Evolutionary conservation across 1,284 basidiomycete genomes (phyloP).

Genomic region (Ceratobasidium sp.): DNA sequence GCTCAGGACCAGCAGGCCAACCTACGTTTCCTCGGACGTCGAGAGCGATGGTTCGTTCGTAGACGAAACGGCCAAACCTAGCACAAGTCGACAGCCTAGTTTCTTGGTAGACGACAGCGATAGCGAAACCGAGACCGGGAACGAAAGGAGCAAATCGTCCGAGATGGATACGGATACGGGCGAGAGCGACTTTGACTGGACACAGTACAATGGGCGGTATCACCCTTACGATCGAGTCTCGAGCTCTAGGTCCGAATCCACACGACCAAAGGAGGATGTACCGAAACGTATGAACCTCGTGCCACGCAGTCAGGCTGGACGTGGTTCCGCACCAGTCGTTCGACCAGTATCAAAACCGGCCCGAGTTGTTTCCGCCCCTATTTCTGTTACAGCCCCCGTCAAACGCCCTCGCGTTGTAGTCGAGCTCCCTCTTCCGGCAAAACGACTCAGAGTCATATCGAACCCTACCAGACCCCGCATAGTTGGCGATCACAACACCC

Average conservation of each 20-base stretch:
- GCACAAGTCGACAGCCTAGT: not conserved
- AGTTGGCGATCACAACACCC: not conserved
- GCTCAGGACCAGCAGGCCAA: not conserved
- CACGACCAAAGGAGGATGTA: not conserved
- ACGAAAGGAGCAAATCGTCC: not conserved
- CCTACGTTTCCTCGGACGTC: conserved; percentile 12
- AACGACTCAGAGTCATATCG: not conserved
- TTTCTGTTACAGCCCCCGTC: not conserved
- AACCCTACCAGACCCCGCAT: not conserved
- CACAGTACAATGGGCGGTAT: conserved; percentile 33
- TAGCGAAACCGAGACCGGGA: not conserved
- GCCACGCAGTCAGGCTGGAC: not conserved
- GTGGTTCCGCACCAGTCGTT: not conserved
- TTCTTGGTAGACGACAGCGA: conserved; percentile 9
- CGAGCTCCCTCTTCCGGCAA: conserved; percentile 12
- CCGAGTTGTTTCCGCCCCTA: conserved; percentile 14
- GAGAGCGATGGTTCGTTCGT: conserved; percentile 1
- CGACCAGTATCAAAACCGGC: not conserved
- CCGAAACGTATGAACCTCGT: not conserved
- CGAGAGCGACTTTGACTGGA: conserved; percentile 45
- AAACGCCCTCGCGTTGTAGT: conserved; percentile 30
- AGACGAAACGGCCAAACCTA: not conserved
- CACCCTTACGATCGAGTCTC: conserved; percentile 31
- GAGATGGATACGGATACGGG: not conserved
- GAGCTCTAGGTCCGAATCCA: not conserved